Base-by-base conservation (phyloP, 441 rosid species). In the Melastoma candidum region DNA sequence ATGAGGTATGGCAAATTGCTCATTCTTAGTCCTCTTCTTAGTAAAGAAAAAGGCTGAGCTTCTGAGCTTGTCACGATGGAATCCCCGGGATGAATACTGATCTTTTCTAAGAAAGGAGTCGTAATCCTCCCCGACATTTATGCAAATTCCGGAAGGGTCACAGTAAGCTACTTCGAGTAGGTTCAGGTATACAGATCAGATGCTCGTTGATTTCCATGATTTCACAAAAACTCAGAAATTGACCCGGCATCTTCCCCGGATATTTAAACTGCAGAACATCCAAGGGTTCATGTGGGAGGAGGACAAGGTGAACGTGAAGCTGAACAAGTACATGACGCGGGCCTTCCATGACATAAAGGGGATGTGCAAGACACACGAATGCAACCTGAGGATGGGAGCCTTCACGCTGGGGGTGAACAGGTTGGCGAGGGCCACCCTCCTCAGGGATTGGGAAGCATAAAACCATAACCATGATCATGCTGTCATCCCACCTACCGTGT, bases 271-370 rank as follows among this genome's bases (percentile, higher is more conserved):
- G 78, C 83, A 84, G 93, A 90, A 87, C 72, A 90, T 90, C 50
- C 96, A 90, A 77, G 97, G 97, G 50, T 87, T 90, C 69, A 87
- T 87, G 98, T 90, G 98, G 98, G 89, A 87, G 46, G 98, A 85
- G 66, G 89, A 85, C n/a, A 79, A 83, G 70, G 95, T 87, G 70
- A 87, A 85, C 65, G 36, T 49, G 48, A 87, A 83, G 65, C 84
- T 92, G 25, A 63, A 63, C 60, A 83, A 70, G 72, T 92, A 92
- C 72, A 92, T 92, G 98, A 92, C 82, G 59, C 65, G 62, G 67
- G 92, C 89, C 39, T 85, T 85, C 12, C 79, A 68, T 43, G 74
- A 85, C 77, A 84, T 92, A 78, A 88, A 88, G 83, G 49, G 56
- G 58, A 92, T 85, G 98, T 92, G 97, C 70, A 80, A 84, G 57